A percentile compares a stretch with the other conserved stretches of the same genome.
Conservation (phyloP, 1,139 yeast species). For the Scheffersomyces lignicola region DNA sequence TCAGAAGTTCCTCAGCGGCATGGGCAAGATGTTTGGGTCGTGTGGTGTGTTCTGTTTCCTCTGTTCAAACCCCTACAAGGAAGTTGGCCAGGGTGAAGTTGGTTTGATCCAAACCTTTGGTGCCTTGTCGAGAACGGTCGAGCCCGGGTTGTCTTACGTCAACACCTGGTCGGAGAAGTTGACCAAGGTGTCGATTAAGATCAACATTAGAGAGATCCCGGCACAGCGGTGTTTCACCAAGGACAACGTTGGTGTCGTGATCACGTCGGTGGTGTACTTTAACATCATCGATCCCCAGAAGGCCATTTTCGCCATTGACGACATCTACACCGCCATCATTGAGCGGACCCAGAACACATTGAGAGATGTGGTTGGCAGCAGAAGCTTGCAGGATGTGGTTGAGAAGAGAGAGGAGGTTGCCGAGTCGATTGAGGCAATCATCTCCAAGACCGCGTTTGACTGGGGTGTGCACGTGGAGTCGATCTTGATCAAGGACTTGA, state of each 20-base stretch:
- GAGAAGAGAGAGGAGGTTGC: conserved; percentile 78
- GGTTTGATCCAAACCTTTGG: conserved; percentile 73
- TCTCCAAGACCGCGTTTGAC: conserved; percentile 60
- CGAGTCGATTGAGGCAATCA: conserved; percentile 60
- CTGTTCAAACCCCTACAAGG: conserved; percentile 62
- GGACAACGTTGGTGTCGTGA: conserved; percentile 63
- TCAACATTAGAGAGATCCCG: conserved; percentile 65
- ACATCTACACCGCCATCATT: conserved; percentile 58
- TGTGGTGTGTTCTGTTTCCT: conserved; percentile 63
- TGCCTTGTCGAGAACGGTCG: conserved; percentile 63
- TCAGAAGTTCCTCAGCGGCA: conserved; percentile 38
- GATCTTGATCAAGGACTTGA: conserved; percentile 67
- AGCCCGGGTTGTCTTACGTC: conserved; percentile 68
- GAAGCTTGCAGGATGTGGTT: conserved; percentile 69
- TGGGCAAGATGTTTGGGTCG: conserved; percentile 53
- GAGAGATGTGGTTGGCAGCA: conserved; percentile 71
- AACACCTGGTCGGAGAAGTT: conserved; percentile 65
- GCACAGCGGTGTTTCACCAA: conserved; percentile 68
- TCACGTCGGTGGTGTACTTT: conserved; percentile 69
- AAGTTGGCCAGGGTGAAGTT: conserved; percentile 68
- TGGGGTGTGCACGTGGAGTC: conserved; percentile 78
- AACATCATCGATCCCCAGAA: conserved; percentile 69
- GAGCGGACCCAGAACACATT: conserved; percentile 77
- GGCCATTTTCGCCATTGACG: conserved; percentile 59
- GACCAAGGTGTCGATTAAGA: conserved; percentile 53